Percentiles rank a stretch among this genome's conserved stretches.
phyloP scores from a whole-genome alignment of 2,329 filamentous ascomycete species.

The Phialemonium atrogriseum region DNA sequence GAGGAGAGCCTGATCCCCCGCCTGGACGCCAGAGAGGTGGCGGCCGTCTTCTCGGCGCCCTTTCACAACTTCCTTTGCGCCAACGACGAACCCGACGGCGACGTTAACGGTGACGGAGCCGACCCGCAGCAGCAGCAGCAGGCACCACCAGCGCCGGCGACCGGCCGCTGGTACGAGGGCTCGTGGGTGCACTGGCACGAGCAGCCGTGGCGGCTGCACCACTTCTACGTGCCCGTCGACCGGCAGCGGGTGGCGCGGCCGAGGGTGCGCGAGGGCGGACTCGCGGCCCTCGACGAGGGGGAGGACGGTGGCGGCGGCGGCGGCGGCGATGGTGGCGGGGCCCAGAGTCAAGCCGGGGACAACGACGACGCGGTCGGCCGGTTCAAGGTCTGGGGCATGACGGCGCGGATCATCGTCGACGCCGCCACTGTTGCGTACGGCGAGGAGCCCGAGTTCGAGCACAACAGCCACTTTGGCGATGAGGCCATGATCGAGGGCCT shows the following conservation, averaged over 20 bases:
- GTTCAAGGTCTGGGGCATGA: slow-evolving; percentile 94
- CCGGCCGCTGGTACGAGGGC: slow-evolving; percentile 75
- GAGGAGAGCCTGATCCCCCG: slow-evolving; percentile 69
- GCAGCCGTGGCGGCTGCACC: slow-evolving; percentile 75
- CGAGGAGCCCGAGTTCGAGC: slow-evolving; percentile 76
- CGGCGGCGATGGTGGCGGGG: slow-evolving; percentile 15
- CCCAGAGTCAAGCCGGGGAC: slow-evolving; percentile 14
- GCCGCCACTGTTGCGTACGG: slow-evolving; percentile 77
- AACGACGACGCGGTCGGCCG: slow-evolving; percentile 40
- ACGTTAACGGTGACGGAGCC: slow-evolving; percentile 12
- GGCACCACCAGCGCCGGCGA: slow-evolving; percentile 37
- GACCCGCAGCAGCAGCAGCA: slow-evolving; percentile 20
- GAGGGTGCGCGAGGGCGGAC: slow-evolving; percentile 22
- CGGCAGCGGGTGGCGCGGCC: slow-evolving; percentile 62
- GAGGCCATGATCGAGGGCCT: slow-evolving; percentile 39
- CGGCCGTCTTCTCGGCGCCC: slow-evolving; percentile 84
- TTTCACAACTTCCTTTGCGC: slow-evolving; percentile 72
- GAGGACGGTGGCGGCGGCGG: slow-evolving; percentile 23
- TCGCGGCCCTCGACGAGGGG: slow-evolving; percentile 33
- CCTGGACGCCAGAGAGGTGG: slow-evolving; percentile 83
- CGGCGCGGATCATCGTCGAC: slow-evolving; percentile 82
- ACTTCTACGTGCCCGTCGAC: slow-evolving; percentile 79
- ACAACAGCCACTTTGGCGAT: slow-evolving; percentile 46
- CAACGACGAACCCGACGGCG: slow-evolving; percentile 41
- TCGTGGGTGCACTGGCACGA: slow-evolving; percentile 74